These are phyloP conservation scores for Ophiostoma sp. DNA, from an alignment of 2,329 filamentous ascomycete genomes.

Conservation along the genomic window DNA sequence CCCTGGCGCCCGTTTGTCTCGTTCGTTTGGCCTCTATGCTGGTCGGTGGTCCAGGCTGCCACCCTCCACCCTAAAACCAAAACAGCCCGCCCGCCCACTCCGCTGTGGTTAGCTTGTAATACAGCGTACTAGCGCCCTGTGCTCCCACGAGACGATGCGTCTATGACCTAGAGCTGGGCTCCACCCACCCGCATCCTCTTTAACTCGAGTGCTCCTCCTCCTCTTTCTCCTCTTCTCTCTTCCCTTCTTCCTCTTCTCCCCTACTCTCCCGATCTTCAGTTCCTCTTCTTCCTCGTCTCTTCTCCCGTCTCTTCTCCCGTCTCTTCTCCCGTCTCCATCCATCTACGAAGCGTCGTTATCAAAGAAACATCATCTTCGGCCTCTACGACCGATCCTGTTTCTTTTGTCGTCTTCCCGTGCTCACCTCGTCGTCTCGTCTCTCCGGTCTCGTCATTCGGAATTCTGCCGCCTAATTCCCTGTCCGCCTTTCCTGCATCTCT, in stretches of 20 bases:
- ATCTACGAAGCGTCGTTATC: neutral
- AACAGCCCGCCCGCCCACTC: neutral
- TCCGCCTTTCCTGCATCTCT: neutral
- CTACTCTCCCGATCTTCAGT: constrained; percentile 1
- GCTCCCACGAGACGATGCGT: neutral
- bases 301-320: neutral
- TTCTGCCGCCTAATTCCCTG: neutral
- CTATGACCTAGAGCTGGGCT: constrained; percentile 11
- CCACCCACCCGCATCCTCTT: constrained; percentile 18
- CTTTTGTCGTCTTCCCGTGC: neutral
- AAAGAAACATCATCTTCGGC: neutral
- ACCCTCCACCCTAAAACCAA: neutral
- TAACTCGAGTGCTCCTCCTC: constrained; percentile 12
- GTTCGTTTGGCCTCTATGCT: neutral
- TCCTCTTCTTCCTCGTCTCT: neutral
- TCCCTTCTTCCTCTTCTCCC: constrained; percentile 10
- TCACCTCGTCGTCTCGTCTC: constrained; percentile 8
- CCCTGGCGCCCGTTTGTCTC: neutral
- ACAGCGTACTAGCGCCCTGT: constrained; percentile 8
- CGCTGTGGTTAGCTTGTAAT: neutral
- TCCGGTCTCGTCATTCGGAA: constrained; percentile 9
- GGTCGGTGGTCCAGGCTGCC: constrained; percentile 1
- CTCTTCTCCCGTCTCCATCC: neutral
- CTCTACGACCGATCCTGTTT: neutral
- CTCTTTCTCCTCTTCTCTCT: constrained; percentile 6